These are phyloP conservation scores for Iberis pinnata DNA, from an alignment of 345 rosid genomes.

Conservation along the genomic window DNA sequence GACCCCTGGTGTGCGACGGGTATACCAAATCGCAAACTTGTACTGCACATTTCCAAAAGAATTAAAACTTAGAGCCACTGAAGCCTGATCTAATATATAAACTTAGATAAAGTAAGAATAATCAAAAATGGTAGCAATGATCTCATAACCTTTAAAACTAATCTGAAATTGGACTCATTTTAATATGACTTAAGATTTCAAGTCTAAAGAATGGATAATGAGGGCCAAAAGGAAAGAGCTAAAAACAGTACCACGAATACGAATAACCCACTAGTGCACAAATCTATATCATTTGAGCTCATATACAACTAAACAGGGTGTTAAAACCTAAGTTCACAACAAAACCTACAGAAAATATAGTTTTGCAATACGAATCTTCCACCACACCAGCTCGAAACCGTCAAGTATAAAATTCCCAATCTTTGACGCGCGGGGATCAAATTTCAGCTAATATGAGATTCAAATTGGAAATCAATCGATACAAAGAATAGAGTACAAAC, in stretches of 20 bases:
- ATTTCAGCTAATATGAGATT: slow-evolving; percentile 6
- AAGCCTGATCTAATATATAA: no score
- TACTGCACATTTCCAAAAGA: slow-evolving; percentile 35
- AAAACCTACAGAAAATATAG: neutral
- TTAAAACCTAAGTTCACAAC: neutral
- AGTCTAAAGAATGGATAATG: no score
- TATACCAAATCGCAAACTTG: slow-evolving; percentile 94
- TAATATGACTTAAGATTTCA: no score
- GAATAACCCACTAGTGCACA: neutral
- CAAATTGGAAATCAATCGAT: neutral
- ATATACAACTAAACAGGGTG: neutral
- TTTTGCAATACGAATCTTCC: slow-evolving; percentile 14
- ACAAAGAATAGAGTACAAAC: slow-evolving; percentile 25
- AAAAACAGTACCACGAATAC: no score
- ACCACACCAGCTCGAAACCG: neutral
- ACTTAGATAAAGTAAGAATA: neutral
- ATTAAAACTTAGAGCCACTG: no score
- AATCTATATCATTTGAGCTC: slow-evolving; percentile 15
- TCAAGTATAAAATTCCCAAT: neutral
- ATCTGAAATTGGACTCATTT: no score
- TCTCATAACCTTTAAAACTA: no score
- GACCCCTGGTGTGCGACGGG: slow-evolving; percentile 87
- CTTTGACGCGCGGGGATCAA: no score
- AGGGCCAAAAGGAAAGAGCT: no score
- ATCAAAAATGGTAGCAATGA: neutral